phyloP scores from a whole-genome alignment of 768 basidiomycete genomes.

The Boletus subcaerulescens region DNA sequence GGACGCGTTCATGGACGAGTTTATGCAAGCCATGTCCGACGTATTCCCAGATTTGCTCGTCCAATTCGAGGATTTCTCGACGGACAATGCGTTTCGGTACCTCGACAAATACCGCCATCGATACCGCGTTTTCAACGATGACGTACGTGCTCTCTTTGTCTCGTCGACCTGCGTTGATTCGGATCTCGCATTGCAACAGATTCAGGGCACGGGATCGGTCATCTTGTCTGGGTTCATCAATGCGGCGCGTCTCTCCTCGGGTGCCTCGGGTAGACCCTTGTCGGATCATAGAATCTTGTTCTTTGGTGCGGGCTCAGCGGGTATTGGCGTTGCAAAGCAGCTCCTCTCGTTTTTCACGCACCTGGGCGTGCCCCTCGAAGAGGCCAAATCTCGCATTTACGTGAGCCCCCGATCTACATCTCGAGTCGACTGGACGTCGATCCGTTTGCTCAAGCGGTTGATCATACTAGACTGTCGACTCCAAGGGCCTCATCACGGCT shows the following conservation, averaged over 20 bases:
- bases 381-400: slow-evolving; percentile 66
- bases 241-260: slow-evolving; percentile 60
- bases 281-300: slow-evolving; percentile 55
- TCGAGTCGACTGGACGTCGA: background rate
- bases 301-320: slow-evolving; percentile 53
- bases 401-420: slow-evolving; percentile 34
- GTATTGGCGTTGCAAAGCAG: slow-evolving; percentile 54
- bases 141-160: slow-evolving; percentile 44
- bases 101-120: slow-evolving; percentile 58
- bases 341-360: slow-evolving; percentile 46
- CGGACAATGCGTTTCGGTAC: slow-evolving; percentile 75
- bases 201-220: slow-evolving; percentile 74
- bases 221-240: slow-evolving; percentile 74
- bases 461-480: slow-evolving; percentile 59
- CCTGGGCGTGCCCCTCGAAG: slow-evolving; percentile 59
- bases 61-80: slow-evolving; percentile 79
- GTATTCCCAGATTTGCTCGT: slow-evolving; percentile 66
- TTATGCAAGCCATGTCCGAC: slow-evolving; percentile 64
- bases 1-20: slow-evolving; percentile 73
- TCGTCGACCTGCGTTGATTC: background rate
- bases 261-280: slow-evolving; percentile 39
- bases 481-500: slow-evolving; percentile 71
- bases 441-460: slow-evolving; percentile 9
- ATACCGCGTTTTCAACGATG: slow-evolving; percentile 69
- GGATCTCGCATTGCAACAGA: slow-evolving; percentile 32